Conservation (phyloP, 78 protist species). For the Dictyostelium brefeldianum region DNA sequence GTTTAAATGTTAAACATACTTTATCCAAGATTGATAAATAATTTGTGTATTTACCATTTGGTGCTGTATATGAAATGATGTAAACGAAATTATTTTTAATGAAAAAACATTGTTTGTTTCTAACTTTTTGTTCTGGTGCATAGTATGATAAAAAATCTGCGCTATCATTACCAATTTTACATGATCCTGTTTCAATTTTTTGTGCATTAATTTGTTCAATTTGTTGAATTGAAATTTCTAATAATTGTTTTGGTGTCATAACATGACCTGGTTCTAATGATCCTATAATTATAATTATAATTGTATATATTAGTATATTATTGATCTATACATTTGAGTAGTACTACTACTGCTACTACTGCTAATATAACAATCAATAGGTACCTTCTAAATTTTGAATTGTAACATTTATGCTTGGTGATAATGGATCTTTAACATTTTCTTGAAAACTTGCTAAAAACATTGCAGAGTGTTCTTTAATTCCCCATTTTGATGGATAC, state of each 20-base stretch:
- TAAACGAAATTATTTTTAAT: not conserved
- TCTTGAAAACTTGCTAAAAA: not conserved
- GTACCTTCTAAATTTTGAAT: slow-evolving; percentile 51
- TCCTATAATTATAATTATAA: too few relatives aligned
- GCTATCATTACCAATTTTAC: not conserved
- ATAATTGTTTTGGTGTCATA: slow-evolving; percentile 18
- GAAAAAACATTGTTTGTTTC: slow-evolving; percentile 16
- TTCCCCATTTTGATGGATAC: slow-evolving; percentile 42
- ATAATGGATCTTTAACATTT: not conserved
- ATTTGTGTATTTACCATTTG: not conserved
- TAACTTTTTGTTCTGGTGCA: slow-evolving; percentile 1
- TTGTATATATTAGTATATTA: too few relatives aligned
- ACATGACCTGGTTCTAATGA: not conserved
- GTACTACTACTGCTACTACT: too few relatives aligned
- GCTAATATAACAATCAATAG: not conserved
- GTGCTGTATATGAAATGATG: not conserved
- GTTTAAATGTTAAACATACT: not conserved
- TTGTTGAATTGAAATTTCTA: slow-evolving; percentile 35
- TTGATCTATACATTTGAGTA: too few relatives aligned
- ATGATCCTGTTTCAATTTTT: not conserved
- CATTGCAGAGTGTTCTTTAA: slow-evolving; percentile 22
- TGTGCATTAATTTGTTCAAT: slow-evolving; percentile 7
- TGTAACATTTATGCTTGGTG: slow-evolving; percentile 4
- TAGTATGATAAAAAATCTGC: slow-evolving; percentile 4
- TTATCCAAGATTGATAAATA: not conserved